Base-by-base conservation (phyloP, 306 rosid genomes). In the Oemleria cerasiformis region DNA sequence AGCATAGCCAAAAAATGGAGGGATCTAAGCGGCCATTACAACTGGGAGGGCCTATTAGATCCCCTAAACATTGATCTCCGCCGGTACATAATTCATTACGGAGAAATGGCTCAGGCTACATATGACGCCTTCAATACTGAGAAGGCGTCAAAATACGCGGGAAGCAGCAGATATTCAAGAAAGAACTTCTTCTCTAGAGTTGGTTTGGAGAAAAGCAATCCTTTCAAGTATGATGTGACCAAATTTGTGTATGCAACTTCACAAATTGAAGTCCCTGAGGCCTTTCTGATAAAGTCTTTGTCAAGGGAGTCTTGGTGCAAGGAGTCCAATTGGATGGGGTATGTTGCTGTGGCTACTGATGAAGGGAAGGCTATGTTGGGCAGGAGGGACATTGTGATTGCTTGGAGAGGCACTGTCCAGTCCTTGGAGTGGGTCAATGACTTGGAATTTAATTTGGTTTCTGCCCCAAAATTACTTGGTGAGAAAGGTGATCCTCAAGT, bases 321-420 rank as follows among this genome's bases (percentile, higher is more conserved):
- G 82, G 98, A 94, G 71, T 94, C 98, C 0, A 94, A 94, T 21
- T 94, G 98, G 97, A 91, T 94, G 10, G 98, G 95, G 50, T 94
- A 68, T 17, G 90, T 94, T 30, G 96, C 88, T 0, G 96, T 89
- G 81, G 88, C 88, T 3, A 91, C 89, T 0, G 95, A 94, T 49
- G 92, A 87, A 78, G 95, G 91, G 44, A 86, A 77, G 74, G 83
- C 63, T 8, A 82, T 34, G 70, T 56, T 91, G 41, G 98, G 97
- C 8, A 85, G 97, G 80, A 87, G 98, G 59, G 98, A 94, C 65
- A 87, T 94, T 65, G 92, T 94, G 48, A 66, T 91, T 72, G 86
- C 90, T 19, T 94, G 98, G 98, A 86, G 98, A 68, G 98, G 98
- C 8, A 91, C 97, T 0, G 78, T 94, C 0, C 75, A 67, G 61